Conservation (phyloP, 2,329 filamentous ascomycete genomes). For the Diaporthe sp. region DNA sequence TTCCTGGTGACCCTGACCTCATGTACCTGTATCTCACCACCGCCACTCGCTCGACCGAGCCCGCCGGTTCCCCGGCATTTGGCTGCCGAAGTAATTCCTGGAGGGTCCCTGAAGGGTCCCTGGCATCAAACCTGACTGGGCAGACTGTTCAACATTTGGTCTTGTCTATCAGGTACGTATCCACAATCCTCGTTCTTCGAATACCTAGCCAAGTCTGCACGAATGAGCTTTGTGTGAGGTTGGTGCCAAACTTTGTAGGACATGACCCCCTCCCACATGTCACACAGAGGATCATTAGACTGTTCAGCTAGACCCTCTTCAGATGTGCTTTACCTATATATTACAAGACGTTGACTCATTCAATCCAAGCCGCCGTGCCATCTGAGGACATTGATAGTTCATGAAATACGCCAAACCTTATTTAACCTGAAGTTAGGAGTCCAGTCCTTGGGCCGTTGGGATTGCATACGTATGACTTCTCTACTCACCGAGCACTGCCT, state of each 20-base stretch:
- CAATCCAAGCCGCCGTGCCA: neutral
- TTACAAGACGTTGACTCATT: neutral
- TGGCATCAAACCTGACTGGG: neutral
- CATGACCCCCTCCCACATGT: neutral
- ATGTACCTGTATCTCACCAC: slow-evolving; percentile 17
- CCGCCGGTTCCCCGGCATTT: neutral
- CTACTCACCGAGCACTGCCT: neutral
- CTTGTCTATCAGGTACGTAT: neutral
- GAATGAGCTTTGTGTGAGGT: neutral
- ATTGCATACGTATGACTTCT: too few species aligned
- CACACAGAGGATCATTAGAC: neutral
- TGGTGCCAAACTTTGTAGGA: neutral
- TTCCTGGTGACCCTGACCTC: slow-evolving; percentile 2
- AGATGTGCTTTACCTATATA: neutral
- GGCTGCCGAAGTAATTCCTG: neutral
- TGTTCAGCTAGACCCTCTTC: neutral
- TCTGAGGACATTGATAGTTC: neutral
- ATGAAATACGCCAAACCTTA: neutral
- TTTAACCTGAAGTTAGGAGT: neutral
- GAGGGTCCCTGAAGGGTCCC: neutral
- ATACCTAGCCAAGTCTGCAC: neutral
- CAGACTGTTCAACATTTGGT: neutral
- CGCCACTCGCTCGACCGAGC: slow-evolving; percentile 7
- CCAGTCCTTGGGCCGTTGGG: neutral
- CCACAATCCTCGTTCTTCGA: too few species aligned